Evolutionary conservation across 768 basidiomycete species (phyloP).

Genomic region (Rhodotorula babjevae): DNA sequence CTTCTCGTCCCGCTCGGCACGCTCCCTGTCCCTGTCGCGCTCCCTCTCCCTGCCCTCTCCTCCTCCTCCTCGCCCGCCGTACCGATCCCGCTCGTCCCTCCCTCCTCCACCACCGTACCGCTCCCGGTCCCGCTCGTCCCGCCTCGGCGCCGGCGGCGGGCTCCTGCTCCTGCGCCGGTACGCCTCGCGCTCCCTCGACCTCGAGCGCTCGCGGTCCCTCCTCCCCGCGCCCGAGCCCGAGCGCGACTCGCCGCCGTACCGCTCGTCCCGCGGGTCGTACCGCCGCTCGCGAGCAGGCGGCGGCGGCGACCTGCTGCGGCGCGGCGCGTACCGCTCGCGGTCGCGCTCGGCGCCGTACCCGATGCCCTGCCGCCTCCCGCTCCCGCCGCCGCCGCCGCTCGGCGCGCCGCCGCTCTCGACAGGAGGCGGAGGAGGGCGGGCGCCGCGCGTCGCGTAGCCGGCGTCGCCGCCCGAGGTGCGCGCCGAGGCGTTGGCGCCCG

Average conservation of each 20-base stretch:
- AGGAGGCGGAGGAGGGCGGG: too few relatives aligned
- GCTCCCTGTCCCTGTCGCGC: slow-evolving; percentile 26
- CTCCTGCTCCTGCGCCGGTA: slow-evolving; percentile 51
- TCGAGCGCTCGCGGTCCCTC: too few relatives aligned
- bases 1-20: slow-evolving; percentile 41
- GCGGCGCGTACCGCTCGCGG: slow-evolving; percentile 39
- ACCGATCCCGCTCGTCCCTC: slow-evolving; percentile 45
- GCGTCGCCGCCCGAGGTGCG: neutral
- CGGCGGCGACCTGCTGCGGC: too few relatives aligned
- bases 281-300: too few relatives aligned
- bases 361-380: neutral
- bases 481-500: slow-evolving; percentile 26
- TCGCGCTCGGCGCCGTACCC: slow-evolving; percentile 11
- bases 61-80: slow-evolving; percentile 44
- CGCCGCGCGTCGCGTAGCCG: slow-evolving; percentile 11
- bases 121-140: neutral
- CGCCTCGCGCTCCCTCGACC: slow-evolving; percentile 42
- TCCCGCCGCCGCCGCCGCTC: neutral
- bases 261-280: neutral
- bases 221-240: too few relatives aligned
- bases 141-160: slow-evolving; percentile 1
- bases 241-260: neutral
- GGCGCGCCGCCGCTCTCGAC: neutral
- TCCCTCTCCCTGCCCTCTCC: slow-evolving; percentile 30
- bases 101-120: slow-evolving; percentile 29